Evolutionary conservation across 306 rosid species (phyloP).

Genomic region (Trifolium dubium): DNA sequence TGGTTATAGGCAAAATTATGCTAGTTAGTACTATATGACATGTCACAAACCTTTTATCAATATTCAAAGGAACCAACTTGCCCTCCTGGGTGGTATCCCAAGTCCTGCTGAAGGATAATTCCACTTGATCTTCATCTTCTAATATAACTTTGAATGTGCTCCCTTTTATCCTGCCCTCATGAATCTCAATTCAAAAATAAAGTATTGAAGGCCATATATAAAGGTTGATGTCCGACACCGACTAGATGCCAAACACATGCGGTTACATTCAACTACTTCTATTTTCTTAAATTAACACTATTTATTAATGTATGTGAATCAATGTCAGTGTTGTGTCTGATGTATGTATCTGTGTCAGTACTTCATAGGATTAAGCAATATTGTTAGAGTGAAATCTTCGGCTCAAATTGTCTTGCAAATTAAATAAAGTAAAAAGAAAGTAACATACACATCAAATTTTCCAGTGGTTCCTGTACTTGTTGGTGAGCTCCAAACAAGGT

Average conservation of each 20-base stretch:
- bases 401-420: conserved; percentile 14
- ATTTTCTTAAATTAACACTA: not conserved
- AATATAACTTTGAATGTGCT: conserved; percentile 63
- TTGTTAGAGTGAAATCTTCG: not conserved
- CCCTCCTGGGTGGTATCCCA: conserved; percentile 70
- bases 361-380: not conserved
- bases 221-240: too few species aligned
- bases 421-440: not conserved
- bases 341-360: not conserved
- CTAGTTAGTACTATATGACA: not conserved
- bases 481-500: conserved; percentile 81
- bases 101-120: conserved; percentile 77
- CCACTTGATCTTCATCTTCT: conserved; percentile 80
- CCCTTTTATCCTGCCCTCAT: conserved; percentile 69
- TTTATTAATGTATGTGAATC: not conserved
- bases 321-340: not conserved
- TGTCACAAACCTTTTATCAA: conserved; percentile 76
- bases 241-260: not conserved
- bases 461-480: conserved; percentile 59
- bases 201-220: too few species aligned
- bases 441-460: conserved; percentile 74
- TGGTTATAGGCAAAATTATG: too few species aligned
- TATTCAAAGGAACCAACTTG: conserved; percentile 70
- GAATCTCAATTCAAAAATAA: not conserved
- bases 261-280: not conserved